These are phyloP conservation scores for Hevea brasiliensis DNA, from an alignment of 345 rosid genomes.

Conservation along the genomic window DNA sequence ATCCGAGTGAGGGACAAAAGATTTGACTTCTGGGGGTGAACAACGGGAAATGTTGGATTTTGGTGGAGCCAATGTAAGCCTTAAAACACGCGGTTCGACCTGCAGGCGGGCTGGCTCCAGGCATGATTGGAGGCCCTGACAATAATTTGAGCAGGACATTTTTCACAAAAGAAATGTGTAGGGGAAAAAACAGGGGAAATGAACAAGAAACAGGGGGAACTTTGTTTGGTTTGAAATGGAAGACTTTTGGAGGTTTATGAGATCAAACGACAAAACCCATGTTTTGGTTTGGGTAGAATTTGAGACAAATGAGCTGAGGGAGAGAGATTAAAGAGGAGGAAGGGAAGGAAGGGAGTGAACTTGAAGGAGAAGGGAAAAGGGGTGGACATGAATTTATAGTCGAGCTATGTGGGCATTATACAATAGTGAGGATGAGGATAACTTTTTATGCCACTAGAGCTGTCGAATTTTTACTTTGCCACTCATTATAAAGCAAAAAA, in stretches of 20 bases:
- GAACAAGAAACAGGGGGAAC: slow-evolving; percentile 16
- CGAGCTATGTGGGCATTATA: neutral
- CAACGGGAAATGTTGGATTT: slow-evolving; percentile 9
- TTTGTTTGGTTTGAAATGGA: neutral
- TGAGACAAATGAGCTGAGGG: neutral
- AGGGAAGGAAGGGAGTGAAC: neutral
- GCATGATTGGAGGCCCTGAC: slow-evolving; percentile 54
- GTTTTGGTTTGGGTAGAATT: neutral
- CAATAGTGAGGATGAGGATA: neutral
- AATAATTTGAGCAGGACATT: slow-evolving; percentile 47
- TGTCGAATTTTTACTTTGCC: slow-evolving; percentile 16
- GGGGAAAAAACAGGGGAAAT: slow-evolving; percentile 5
- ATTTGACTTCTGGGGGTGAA: neutral
- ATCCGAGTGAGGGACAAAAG: slow-evolving; percentile 8
- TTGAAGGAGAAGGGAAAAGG: slow-evolving; percentile 35
- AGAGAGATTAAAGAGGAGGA: neutral
- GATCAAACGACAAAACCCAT: neutral
- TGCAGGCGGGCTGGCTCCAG: slow-evolving; percentile 34
- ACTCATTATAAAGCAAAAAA: slow-evolving; percentile 18
- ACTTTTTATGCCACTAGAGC: slow-evolving; percentile 20
- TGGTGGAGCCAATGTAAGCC: slow-evolving; percentile 43
- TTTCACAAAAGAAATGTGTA: slow-evolving; percentile 7
- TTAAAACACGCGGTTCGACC: slow-evolving; percentile 35
- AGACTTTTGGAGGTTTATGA: slow-evolving; percentile 6
- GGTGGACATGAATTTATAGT: slow-evolving; percentile 40